phyloP scores from a whole-genome alignment of 129 eudicot species.

The Deinandra increscens region DNA sequence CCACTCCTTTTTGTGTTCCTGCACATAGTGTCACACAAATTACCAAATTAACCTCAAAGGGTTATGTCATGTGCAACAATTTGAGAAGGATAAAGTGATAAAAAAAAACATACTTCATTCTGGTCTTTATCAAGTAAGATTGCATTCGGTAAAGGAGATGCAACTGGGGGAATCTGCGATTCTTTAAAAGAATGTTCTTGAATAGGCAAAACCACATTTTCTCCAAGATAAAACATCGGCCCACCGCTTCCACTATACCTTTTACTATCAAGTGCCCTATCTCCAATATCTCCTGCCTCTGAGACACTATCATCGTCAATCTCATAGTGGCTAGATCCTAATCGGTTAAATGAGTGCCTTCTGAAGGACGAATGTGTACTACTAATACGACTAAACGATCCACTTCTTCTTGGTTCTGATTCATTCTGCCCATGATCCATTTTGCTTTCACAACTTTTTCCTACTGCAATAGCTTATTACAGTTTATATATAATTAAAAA shows the following conservation, averaged over 20 bases:
- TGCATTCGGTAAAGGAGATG: slow-evolving; percentile 48
- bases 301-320: slow-evolving; percentile 55
- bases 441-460: slow-evolving; percentile 17
- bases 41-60: slow-evolving; percentile 8
- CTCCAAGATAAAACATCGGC: slow-evolving; percentile 25
- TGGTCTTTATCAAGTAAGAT: slow-evolving; percentile 26
- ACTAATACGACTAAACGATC: slow-evolving; percentile 48
- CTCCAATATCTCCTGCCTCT: slow-evolving; percentile 89
- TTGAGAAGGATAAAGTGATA: neutral
- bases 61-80: neutral
- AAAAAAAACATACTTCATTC: slow-evolving; percentile 41
- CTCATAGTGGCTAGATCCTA: slow-evolving; percentile 23
- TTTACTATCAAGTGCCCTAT: slow-evolving; percentile 56
- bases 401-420: slow-evolving; percentile 37
- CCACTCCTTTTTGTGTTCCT: slow-evolving; percentile 43
- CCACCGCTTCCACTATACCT: slow-evolving; percentile 43
- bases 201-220: slow-evolving; percentile 39
- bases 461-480: neutral
- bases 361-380: slow-evolving; percentile 58
- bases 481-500: neutral
- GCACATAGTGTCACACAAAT: slow-evolving; percentile 21
- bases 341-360: slow-evolving; percentile 44
- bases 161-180: slow-evolving; percentile 15
- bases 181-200: slow-evolving; percentile 36
- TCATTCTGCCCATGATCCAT: slow-evolving; percentile 47